These are phyloP conservation scores for Colletotrichum liaoningense DNA, from an alignment of 2,329 filamentous ascomycete species.

Conservation along the genomic window DNA sequence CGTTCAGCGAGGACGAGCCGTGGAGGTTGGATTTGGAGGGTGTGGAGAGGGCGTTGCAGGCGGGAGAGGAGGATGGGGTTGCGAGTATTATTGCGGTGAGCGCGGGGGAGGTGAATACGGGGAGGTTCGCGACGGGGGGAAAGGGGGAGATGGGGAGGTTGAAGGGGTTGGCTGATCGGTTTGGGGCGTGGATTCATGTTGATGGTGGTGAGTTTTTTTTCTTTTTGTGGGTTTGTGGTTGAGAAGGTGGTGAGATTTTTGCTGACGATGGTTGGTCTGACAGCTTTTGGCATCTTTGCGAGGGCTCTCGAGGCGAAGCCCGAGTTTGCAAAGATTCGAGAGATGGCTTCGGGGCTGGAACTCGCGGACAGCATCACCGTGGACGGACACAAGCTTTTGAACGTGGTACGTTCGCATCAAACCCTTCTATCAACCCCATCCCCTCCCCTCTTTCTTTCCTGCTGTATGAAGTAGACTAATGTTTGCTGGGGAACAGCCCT, in stretches of 20 bases:
- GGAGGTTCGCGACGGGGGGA: conserved; percentile 76
- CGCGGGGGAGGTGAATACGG: conserved; percentile 91
- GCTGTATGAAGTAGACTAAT: neutral
- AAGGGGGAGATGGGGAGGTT: conserved; percentile 70
- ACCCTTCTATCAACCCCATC: neutral
- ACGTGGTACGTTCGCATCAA: conserved; percentile 69
- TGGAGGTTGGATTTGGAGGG: conserved; percentile 77
- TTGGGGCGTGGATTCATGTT: conserved; percentile 88
- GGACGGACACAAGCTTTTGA: conserved; percentile 92
- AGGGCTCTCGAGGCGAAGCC: conserved; percentile 68
- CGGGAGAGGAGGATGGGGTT: conserved; percentile 53
- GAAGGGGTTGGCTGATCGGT: conserved; percentile 76
- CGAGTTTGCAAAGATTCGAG: conserved; percentile 66
- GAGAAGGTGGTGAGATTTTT: neutral
- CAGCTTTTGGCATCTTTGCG: conserved; percentile 87
- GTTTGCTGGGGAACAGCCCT: conserved; percentile 65
- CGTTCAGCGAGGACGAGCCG: conserved; percentile 61
- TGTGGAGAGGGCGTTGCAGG: conserved; percentile 70
- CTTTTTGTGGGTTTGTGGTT: neutral
- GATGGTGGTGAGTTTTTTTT: conserved; percentile 71
- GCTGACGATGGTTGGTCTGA: neutral
- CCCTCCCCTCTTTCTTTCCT: neutral
- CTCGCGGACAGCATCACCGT: conserved; percentile 88
- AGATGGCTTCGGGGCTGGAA: conserved; percentile 73
- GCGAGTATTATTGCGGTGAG: conserved; percentile 86